phyloP scores from a whole-genome alignment of 176 grass and related monocot genomes.

The maize (Zea mays) region Zm-B73-REFERENCE-NAM-5.0 NC_050101.1:169841001-169841500 shows the following conservation, averaged over 20 bases:
- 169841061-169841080: not conserved
- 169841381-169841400: slow-evolving; percentile 8
- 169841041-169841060: not conserved
- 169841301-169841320: too few species aligned
- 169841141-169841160: not conserved
- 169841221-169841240: too few species aligned
- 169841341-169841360: too few species aligned
- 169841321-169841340: too few species aligned
- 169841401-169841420: slow-evolving; percentile 27
- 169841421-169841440: slow-evolving; percentile 12
- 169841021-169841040: not conserved
- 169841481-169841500: slow-evolving; percentile 17
- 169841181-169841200: too few species aligned
- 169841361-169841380: not conserved
- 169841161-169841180: too few species aligned
- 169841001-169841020: not conserved
- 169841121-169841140: not conserved
- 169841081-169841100: not conserved
- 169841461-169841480: not conserved
- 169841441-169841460: not conserved
- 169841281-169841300: too few species aligned
- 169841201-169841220: too few species aligned
- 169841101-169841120: not conserved
- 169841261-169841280: too few species aligned
- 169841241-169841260: too few species aligned